A percentile compares a stretch with the other conserved stretches of the same genome.
Evolutionary conservation across 306 rosid species (phyloP).

Genomic region (Cicer cuneatum): DNA sequence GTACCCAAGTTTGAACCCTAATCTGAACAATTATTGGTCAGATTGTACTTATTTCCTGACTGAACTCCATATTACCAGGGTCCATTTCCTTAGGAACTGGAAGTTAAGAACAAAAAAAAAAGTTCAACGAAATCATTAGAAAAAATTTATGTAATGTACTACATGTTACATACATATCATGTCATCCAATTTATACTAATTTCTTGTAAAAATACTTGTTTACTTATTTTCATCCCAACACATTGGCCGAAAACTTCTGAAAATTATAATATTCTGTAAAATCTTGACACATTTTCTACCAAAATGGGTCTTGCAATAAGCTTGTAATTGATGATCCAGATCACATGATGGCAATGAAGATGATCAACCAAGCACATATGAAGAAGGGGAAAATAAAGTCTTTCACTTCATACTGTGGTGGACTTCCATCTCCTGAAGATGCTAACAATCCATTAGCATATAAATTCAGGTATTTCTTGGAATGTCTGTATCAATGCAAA

Average conservation of each 20-base stretch:
- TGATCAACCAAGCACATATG: conserved; percentile 77
- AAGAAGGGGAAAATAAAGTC: conserved; percentile 75
- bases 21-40: too few relatives aligned
- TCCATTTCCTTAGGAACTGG: too few relatives aligned
- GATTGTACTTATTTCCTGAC: too few relatives aligned
- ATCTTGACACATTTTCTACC: neutral
- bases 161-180: conserved; percentile 10
- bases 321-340: conserved; percentile 58
- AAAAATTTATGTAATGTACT: neutral
- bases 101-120: neutral
- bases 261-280: neutral
- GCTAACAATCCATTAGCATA: conserved; percentile 96
- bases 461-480: conserved; percentile 79
- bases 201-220: conserved; percentile 24
- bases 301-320: conserved; percentile 11
- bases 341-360: conserved; percentile 99
- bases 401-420: conserved; percentile 91
- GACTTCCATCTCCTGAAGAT: conserved; percentile 92
- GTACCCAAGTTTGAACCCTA: too few relatives aligned
- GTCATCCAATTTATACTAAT: conserved; percentile 13
- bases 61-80: too few relatives aligned
- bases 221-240: conserved; percentile 7
- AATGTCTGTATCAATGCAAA: conserved; percentile 34
- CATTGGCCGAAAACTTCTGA: conserved; percentile 31
- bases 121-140: neutral